These are phyloP conservation scores for Macaranga tanarius DNA, from an alignment of 441 rosid genomes.

Conservation along the genomic window DNA sequence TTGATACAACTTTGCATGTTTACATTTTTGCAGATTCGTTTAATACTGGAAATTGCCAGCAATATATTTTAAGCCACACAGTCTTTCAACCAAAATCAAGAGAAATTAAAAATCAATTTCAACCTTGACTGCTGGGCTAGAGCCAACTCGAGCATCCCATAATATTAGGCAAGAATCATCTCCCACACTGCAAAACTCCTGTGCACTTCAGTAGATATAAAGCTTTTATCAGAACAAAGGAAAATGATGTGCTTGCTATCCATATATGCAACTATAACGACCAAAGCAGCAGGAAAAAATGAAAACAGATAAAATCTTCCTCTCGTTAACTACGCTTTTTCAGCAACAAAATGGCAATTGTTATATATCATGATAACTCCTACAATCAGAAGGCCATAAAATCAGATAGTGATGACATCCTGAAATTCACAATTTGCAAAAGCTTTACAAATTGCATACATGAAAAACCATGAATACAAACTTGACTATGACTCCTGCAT, in stretches of 20 bases:
- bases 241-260: not conserved
- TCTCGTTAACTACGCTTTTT: not conserved
- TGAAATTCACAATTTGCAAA: not conserved
- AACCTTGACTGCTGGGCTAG: constrained; percentile 80
- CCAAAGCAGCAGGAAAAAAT: not conserved
- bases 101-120: not conserved
- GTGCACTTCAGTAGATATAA: constrained; percentile 56
- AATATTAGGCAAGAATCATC: constrained; percentile 98
- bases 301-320: not conserved
- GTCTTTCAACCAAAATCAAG: constrained; percentile 3
- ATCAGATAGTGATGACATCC: not conserved
- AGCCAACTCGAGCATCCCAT: constrained; percentile 96
- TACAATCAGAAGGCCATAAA: not conserved
- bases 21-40: too few relatives aligned
- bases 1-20: too few relatives aligned
- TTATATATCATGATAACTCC: not conserved
- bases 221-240: constrained; percentile 32
- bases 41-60: not conserved
- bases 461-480: not conserved
- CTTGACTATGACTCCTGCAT: not conserved
- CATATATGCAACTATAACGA: not conserved
- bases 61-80: not conserved
- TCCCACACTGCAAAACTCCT: constrained; percentile 98
- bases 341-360: not conserved
- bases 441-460: not conserved